Conservation (phyloP, 2,329 filamentous ascomycete genomes). For the Penicillium sclerotigenum region DNA sequence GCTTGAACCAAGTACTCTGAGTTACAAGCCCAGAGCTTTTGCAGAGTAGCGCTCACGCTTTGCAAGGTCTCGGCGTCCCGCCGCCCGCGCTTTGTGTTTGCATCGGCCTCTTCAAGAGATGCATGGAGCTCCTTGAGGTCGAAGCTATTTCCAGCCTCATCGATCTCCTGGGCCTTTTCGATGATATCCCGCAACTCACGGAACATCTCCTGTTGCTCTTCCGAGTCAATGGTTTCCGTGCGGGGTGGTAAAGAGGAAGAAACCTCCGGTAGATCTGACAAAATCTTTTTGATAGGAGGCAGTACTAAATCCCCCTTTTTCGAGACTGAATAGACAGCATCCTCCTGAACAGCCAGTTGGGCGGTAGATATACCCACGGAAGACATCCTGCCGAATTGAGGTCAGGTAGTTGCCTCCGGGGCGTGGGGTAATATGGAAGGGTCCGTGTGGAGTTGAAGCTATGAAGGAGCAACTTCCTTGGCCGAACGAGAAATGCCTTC, state of each 20-base stretch:
- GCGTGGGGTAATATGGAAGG: background rate
- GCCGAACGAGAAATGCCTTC: background rate
- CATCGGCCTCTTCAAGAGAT: constrained; percentile 31
- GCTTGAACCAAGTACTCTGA: constrained; percentile 36
- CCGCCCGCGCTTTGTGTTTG: constrained; percentile 20
- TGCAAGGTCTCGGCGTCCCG: constrained; percentile 25
- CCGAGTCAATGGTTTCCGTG: constrained; percentile 16
- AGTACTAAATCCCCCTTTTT: constrained; percentile 15
- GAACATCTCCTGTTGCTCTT: constrained; percentile 38
- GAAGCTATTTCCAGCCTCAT: constrained; percentile 22
- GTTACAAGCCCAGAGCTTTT: constrained; percentile 37
- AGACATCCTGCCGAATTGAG: constrained; percentile 15
- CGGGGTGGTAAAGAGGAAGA: constrained; percentile 20
- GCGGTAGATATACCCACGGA: constrained; percentile 14
- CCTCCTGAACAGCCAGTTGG: constrained; percentile 1
- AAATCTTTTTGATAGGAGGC: constrained; percentile 27
- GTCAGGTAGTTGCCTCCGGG: constrained; percentile 5
- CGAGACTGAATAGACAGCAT: constrained; percentile 1
- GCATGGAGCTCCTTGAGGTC: constrained; percentile 30
- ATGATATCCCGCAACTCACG: constrained; percentile 32
- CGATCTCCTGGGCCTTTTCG: constrained; percentile 21
- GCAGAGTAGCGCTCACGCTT: constrained; percentile 29
- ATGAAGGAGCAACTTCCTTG: background rate
- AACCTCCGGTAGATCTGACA: constrained; percentile 23
- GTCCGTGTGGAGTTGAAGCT: background rate